Percentiles rank a stretch among this genome's conserved stretches.
These are phyloP conservation scores for Hymenoscyphus infarciens DNA, from an alignment of 2,329 filamentous ascomycete species.

Conservation along the genomic window DNA sequence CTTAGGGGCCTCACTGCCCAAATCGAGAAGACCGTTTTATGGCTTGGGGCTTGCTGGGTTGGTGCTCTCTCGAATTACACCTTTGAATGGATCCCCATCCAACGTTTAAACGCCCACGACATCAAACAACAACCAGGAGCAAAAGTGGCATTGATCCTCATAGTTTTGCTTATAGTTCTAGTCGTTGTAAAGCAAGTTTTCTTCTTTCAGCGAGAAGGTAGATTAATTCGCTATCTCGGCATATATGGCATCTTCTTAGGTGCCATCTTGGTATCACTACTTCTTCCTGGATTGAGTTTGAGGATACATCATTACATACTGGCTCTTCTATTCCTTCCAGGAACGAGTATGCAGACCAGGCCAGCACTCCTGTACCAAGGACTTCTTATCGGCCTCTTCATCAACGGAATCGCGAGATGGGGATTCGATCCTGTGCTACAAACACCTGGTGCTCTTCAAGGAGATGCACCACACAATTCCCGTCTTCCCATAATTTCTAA, in stretches of 20 bases:
- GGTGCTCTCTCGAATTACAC: conserved; percentile 93
- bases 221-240: conserved; percentile 71
- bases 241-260: conserved; percentile 69
- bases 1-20: conserved; percentile 73
- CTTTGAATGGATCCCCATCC: conserved; percentile 88
- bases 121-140: conserved; percentile 86
- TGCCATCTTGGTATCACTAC: conserved; percentile 66
- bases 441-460: conserved; percentile 69
- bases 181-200: conserved; percentile 76
- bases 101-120: conserved; percentile 86
- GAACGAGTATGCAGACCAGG: conserved; percentile 83
- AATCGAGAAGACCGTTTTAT: conserved; percentile 84
- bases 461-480: conserved; percentile 61
- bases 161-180: conserved; percentile 65
- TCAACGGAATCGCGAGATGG: conserved; percentile 93
- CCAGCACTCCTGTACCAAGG: conserved; percentile 85
- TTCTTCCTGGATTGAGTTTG: conserved; percentile 72
- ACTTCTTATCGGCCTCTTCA: conserved; percentile 82
- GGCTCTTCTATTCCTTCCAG: conserved; percentile 79
- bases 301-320: conserved; percentile 96
- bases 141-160: conserved; percentile 72
- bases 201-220: conserved; percentile 80
- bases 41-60: conserved; percentile 87
- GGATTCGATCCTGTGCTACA: conserved; percentile 87
- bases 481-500: conserved; percentile 52